phyloP scores from a whole-genome alignment of 805 yeast species.

The Kodamaea restingae region DNA sequence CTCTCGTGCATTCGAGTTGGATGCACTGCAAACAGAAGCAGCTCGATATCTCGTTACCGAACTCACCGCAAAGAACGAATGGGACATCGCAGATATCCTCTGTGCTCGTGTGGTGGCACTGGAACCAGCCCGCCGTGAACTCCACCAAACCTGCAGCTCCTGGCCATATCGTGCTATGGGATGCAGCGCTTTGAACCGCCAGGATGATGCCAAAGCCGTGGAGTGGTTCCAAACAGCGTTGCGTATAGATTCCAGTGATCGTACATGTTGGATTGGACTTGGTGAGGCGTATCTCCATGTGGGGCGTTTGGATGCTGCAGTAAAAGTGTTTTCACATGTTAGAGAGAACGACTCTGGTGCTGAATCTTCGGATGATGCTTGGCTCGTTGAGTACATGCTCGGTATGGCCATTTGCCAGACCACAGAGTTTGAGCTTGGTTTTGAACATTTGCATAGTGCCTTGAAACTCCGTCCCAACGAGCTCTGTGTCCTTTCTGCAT shows the following conservation, averaged over 20 bases:
- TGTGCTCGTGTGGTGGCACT: slow-evolving; percentile 63
- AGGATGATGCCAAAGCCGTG: slow-evolving; percentile 73
- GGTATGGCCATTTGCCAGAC: slow-evolving; percentile 62
- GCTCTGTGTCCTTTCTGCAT: slow-evolving; percentile 42
- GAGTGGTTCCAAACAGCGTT: slow-evolving; percentile 87
- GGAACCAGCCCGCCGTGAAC: slow-evolving; percentile 51
- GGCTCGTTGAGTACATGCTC: slow-evolving; percentile 63
- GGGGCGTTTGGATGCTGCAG: slow-evolving; percentile 84
- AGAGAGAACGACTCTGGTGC: neutral
- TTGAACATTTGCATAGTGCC: slow-evolving; percentile 43
- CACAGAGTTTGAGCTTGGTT: slow-evolving; percentile 63
- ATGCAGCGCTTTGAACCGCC: slow-evolving; percentile 64
- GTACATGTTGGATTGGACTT: slow-evolving; percentile 87
- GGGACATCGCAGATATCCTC: slow-evolving; percentile 80
- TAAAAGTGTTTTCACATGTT: slow-evolving; percentile 73
- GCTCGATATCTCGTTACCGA: slow-evolving; percentile 68
- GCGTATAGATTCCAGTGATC: slow-evolving; percentile 60
- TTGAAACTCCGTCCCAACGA: slow-evolving; percentile 45
- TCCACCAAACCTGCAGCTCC: slow-evolving; percentile 35
- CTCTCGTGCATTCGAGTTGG: slow-evolving; percentile 84
- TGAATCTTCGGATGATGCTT: slow-evolving; percentile 30
- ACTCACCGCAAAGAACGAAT: slow-evolving; percentile 64
- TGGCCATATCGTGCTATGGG: slow-evolving; percentile 95
- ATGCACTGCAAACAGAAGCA: slow-evolving; percentile 68
- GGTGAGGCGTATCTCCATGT: slow-evolving; percentile 91